Conservation (phyloP, 2,329 filamentous ascomycete species). For the Gnomoniopsis sp. region DNA sequence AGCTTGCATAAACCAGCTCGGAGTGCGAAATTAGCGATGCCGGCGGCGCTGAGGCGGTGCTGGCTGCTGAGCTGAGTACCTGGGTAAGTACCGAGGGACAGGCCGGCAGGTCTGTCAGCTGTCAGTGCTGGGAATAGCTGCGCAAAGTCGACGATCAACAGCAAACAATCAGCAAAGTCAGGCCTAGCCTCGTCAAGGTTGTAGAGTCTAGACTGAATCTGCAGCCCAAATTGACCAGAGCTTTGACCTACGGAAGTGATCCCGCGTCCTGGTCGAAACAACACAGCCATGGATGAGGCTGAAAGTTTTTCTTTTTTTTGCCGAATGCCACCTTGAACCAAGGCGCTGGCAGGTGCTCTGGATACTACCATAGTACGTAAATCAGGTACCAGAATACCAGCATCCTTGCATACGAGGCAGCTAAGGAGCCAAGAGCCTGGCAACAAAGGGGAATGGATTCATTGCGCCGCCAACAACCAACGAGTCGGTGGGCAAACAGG, state of each 20-base stretch:
- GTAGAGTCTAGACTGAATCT: not conserved
- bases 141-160: not conserved
- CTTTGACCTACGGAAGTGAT: slow-evolving; percentile 1
- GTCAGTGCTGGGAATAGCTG: not conserved
- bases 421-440: too few relatives aligned
- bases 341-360: not conserved
- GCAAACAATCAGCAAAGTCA: not conserved
- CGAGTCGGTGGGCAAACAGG: not conserved
- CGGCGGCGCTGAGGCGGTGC: not conserved
- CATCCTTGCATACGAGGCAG: not conserved
- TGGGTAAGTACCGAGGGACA: too few relatives aligned
- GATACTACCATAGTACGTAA: not conserved
- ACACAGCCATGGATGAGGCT: not conserved
- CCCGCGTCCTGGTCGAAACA: not conserved
- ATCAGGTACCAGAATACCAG: not conserved
- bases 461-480: not conserved
- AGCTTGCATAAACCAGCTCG: not conserved
- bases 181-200: not conserved
- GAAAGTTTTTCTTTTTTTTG: slow-evolving; percentile 10
- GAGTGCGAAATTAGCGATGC: not conserved
- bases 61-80: not conserved
- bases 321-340: not conserved
- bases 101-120: not conserved
- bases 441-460: too few relatives aligned
- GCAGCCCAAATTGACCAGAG: not conserved